Conservation (phyloP, 2,329 filamentous ascomycete species). For the Cordyceps cateniannulata region DNA sequence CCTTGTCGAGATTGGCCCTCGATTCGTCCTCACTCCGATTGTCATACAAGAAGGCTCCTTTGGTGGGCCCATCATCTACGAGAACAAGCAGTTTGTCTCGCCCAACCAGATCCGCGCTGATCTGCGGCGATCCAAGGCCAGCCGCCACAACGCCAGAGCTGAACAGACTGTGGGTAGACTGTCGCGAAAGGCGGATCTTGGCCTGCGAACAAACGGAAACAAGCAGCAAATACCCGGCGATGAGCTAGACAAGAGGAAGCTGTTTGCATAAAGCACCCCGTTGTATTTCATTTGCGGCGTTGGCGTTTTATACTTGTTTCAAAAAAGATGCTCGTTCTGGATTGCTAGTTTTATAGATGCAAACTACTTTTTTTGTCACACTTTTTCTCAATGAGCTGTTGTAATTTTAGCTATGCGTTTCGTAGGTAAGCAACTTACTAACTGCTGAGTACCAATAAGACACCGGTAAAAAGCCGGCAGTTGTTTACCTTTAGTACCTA, state of each 20-base stretch:
- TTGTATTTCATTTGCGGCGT: constrained; percentile 12
- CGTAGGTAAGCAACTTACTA: no score
- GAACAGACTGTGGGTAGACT: constrained; percentile 68
- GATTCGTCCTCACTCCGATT: constrained; percentile 89
- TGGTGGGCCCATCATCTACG: constrained; percentile 92
- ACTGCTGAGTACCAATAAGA: no score
- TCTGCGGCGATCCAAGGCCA: constrained; percentile 67
- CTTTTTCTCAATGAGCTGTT: not conserved
- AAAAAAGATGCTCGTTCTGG: not conserved
- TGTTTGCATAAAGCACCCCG: constrained; percentile 58
- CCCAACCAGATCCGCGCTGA: constrained; percentile 92
- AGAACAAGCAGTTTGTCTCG: constrained; percentile 95
- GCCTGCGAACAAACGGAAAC: constrained; percentile 62
- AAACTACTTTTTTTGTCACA: no score
- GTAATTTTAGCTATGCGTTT: constrained; percentile 1
- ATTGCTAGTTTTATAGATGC: not conserved
- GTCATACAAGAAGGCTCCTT: constrained; percentile 94
- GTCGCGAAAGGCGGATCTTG: constrained; percentile 69
- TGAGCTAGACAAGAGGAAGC: constrained; percentile 66
- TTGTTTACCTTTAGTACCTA: not conserved
- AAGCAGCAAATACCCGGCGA: constrained; percentile 52
- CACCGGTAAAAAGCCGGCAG: constrained; percentile 8
- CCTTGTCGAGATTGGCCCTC: constrained; percentile 87
- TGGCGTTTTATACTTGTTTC: constrained; percentile 8
- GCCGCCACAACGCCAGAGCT: constrained; percentile 67